Base-by-base conservation (phyloP, 768 basidiomycete genomes). In the Cantharellus anzutake region DNA sequence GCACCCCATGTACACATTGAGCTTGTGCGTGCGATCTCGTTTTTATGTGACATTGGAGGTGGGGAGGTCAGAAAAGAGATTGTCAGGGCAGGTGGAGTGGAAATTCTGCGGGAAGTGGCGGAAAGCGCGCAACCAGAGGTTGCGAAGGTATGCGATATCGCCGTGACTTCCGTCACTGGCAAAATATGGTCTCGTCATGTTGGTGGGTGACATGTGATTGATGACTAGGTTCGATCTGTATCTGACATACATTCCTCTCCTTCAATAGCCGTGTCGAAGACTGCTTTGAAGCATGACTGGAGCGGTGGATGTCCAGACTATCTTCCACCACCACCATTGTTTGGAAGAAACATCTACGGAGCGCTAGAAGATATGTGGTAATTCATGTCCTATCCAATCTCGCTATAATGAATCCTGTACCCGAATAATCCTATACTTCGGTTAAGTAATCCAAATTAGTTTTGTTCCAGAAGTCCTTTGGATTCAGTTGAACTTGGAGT, bases 171-270 rank as follows among this genome's bases (percentile, higher is more conserved):
- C 40, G 42, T 61, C 4, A 61, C 60, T 4, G 60, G 60, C 3
- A 61, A 61, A 51, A 34, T 61, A 14, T 61, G 60, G 60, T 56
- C 60, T 11, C 37, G 60, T 35, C 58, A 61, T 52, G 48, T 58
- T 2, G 57, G 60, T 59, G 50, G 39, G 60, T 16, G 16, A 35
- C 16, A 7, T 35, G 29, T 7, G 11, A 5, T 5, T 51, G 20
- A 11, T 35, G 41, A 35, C 34, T 11, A 2, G 16, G 42, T 11
- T 29, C 20, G 20, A 29, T 29, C 20, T 29, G 20, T 29, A 29
- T 29, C 42, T 42, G 58, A 20, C 5, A 34, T 29, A 29, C 20
- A 29, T 29, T 29, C 20, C 20, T 29, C 20, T 29, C 20, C 20
- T 29, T 39, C 14, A 4, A 60, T 39, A 61, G 60, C 60, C 29